These are phyloP conservation scores for Blastocystis sp. DNA, from an alignment of 352 stramenopile species.

Conservation along the genomic window DNA sequence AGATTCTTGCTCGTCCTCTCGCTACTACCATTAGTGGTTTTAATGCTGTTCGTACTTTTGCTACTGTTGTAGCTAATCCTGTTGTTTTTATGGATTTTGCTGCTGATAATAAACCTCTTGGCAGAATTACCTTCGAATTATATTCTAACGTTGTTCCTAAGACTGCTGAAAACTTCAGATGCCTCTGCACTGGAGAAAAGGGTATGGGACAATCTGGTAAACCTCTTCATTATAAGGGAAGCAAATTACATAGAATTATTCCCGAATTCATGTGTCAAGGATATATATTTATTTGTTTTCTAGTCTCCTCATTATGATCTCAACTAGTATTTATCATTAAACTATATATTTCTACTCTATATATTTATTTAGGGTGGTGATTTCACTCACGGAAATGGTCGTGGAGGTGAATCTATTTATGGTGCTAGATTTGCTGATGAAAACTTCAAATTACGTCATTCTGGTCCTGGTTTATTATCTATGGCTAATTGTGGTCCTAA, in stretches of 20 bases:
- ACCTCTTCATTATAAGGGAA: conserved; percentile 81
- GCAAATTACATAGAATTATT: conserved; percentile 85
- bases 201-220: conserved; percentile 68
- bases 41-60: not conserved
- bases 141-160: conserved; percentile 78
- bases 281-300: conserved; percentile 28
- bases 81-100: conserved; percentile 92
- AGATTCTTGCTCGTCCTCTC: too few species aligned
- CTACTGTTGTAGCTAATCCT: conserved; percentile 51
- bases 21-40: not conserved
- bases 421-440: conserved; percentile 66
- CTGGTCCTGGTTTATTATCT: conserved; percentile 54
- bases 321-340: conserved; percentile 44
- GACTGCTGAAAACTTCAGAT: conserved; percentile 92
- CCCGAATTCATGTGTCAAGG: conserved; percentile 72
- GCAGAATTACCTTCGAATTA: conserved; percentile 78
- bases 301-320: conserved; percentile 33
- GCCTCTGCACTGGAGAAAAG: conserved; percentile 87
- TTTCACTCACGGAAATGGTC: conserved; percentile 73
- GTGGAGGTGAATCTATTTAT: conserved; percentile 78
- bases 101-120: conserved; percentile 64
- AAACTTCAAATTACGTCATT: conserved; percentile 64
- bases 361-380: conserved; percentile 73
- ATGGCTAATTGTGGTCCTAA: conserved; percentile 61
- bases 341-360: not conserved